phyloP scores from a whole-genome alignment of 306 rosid species.

The Biancaea sappan region DNA sequence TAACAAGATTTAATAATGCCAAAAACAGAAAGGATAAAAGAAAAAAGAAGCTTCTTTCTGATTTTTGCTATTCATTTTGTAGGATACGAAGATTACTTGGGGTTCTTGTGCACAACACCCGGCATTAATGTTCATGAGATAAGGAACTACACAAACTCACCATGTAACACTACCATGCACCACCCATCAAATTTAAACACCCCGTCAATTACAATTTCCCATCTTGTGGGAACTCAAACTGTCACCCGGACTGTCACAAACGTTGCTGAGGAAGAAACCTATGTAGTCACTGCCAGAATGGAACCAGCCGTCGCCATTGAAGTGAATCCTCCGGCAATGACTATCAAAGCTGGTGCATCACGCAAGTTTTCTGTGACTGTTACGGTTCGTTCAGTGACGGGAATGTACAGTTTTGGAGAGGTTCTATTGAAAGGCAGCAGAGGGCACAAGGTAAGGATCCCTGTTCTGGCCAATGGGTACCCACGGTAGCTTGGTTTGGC shows the following conservation, averaged over 20 bases:
- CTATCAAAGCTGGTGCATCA: conserved; percentile 73
- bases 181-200: conserved; percentile 82
- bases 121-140: conserved; percentile 82
- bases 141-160: conserved; percentile 71
- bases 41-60: not conserved
- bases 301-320: conserved; percentile 84
- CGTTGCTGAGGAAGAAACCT: conserved; percentile 90
- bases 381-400: conserved; percentile 77
- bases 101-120: conserved; percentile 95
- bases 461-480: conserved; percentile 90
- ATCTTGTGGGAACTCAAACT: conserved; percentile 71
- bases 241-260: conserved; percentile 81
- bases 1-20: not conserved
- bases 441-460: conserved; percentile 95
- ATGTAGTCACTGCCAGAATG: conserved; percentile 78
- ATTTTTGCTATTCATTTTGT: conserved; percentile 32
- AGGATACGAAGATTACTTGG: conserved; percentile 92
- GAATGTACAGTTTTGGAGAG: conserved; percentile 88
- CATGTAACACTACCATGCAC: conserved; percentile 75
- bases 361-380: conserved; percentile 74
- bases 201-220: conserved; percentile 85
- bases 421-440: conserved; percentile 87
- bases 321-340: conserved; percentile 83
- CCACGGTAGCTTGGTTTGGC: conserved; percentile 57
- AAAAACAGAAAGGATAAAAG: not conserved